Evolutionary conservation across 2,329 filamentous ascomycete species (phyloP).

Genomic region (Phialocephala sp.): DNA sequence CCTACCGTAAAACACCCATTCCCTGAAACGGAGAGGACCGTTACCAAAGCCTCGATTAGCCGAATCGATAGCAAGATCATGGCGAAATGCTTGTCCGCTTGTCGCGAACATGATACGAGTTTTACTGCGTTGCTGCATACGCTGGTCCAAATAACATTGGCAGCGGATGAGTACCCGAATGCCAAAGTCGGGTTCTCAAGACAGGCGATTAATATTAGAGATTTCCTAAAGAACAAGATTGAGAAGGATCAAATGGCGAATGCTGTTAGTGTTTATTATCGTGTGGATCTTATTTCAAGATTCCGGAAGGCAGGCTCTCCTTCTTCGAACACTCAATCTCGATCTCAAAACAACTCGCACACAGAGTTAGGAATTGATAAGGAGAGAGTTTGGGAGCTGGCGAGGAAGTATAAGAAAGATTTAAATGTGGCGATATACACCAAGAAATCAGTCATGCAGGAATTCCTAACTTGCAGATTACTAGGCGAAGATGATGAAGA

Average conservation of each 20-base stretch:
- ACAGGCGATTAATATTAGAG: constrained; percentile 26
- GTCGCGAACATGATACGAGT: constrained; percentile 26
- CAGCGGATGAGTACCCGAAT: constrained; percentile 26
- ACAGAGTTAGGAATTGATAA: neutral
- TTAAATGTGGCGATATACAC: constrained; percentile 21
- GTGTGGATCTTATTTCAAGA: constrained; percentile 18
- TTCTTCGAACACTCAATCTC: neutral
- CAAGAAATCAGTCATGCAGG: constrained; percentile 18
- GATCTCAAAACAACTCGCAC: too few species aligned
- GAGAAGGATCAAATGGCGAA: constrained; percentile 25
- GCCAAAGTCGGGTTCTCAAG: constrained; percentile 23
- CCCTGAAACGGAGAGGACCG: constrained; percentile 17
- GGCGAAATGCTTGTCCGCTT: constrained; percentile 16
- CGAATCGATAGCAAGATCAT: constrained; percentile 21
- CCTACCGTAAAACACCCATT: constrained; percentile 24
- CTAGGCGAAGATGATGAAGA: constrained; percentile 30
- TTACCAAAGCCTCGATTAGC: constrained; percentile 14
- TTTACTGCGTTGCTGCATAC: constrained; percentile 30
- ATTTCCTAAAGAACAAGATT: constrained; percentile 13
- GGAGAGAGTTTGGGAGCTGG: constrained; percentile 22
- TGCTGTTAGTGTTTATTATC: constrained; percentile 21
- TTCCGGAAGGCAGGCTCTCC: constrained; percentile 12
- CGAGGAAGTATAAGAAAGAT: constrained; percentile 24
- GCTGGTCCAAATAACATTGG: constrained; percentile 26
- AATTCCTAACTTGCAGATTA: constrained; percentile 20